Percentiles rank a stretch among this genome's conserved stretches.
These are phyloP conservation scores for Boletus mariae DNA, from an alignment of 1,284 basidiomycete genomes.

Conservation along the genomic window DNA sequence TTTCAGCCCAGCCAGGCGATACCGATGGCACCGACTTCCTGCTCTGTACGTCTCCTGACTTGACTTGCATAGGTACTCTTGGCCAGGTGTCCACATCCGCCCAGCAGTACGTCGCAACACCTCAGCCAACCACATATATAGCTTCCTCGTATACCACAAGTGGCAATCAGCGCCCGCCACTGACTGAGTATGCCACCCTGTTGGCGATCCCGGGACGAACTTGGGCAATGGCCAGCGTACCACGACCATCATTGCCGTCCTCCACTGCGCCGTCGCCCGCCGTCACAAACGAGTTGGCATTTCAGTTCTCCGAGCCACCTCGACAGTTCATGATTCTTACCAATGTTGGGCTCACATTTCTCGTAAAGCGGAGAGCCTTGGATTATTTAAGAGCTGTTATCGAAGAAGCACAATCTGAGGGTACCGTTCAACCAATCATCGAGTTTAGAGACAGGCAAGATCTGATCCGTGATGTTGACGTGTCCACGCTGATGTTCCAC, in stretches of 20 bases:
- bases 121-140: conserved; percentile 34
- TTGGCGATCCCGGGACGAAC: conserved; percentile 77
- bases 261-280: conserved; percentile 45
- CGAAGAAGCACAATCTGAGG: conserved; percentile 67
- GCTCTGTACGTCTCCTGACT: conserved; percentile 73
- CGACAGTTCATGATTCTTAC: conserved; percentile 85
- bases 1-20: conserved; percentile 70
- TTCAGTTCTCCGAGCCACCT: conserved; percentile 70
- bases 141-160: conserved; percentile 38
- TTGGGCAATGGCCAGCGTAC: conserved; percentile 74
- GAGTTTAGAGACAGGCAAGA: conserved; percentile 69
- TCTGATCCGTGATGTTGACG: conserved; percentile 5
- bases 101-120: conserved; percentile 39
- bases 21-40: conserved; percentile 72
- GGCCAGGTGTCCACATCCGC: conserved; percentile 52
- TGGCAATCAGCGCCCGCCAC: conserved; percentile 52
- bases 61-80: conserved; percentile 62
- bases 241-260: conserved; percentile 33
- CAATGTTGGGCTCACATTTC: conserved; percentile 78
- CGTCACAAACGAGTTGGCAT: conserved; percentile 75
- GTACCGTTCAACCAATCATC: conserved; percentile 64
- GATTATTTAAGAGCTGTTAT: conserved; percentile 77
- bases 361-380: conserved; percentile 80
- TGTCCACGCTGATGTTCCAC: conserved; percentile 3
- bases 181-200: conserved; percentile 74